Evolutionary conservation across 192 early-diverging fungal genomes (phyloP).

Genomic region (Kappamyces sp.): DNA sequence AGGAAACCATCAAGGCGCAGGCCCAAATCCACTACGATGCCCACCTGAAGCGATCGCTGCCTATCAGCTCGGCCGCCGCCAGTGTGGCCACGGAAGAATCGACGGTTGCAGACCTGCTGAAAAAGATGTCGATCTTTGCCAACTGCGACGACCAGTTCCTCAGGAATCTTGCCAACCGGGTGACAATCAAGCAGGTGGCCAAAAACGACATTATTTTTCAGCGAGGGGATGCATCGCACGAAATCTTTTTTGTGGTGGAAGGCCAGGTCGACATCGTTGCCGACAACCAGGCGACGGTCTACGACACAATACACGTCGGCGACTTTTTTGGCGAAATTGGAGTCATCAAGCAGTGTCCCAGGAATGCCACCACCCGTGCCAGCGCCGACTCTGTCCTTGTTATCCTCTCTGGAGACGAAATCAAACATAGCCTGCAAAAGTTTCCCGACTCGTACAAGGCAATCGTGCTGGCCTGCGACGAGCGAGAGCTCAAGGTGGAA

Average conservation of each 20-base stretch:
- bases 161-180: constrained; percentile 32
- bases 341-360: constrained; percentile 14
- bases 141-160: constrained; percentile 42
- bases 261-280: constrained; percentile 47
- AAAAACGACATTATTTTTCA: constrained; percentile 37
- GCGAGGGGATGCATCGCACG: constrained; percentile 38
- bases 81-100: constrained; percentile 2
- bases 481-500: no score
- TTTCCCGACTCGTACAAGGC: no score
- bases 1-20: constrained; percentile 27
- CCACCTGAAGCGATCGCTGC: constrained; percentile 33
- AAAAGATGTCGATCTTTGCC: constrained; percentile 40
- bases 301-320: constrained; percentile 40
- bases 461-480: no score
- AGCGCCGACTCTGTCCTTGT: no score
- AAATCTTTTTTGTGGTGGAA: constrained; percentile 50
- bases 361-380: no score
- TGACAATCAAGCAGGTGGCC: constrained; percentile 26
- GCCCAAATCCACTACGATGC: constrained; percentile 46
- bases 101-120: constrained; percentile 31
- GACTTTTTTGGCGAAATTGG: constrained; percentile 58
- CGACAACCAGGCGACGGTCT: constrained; percentile 40
- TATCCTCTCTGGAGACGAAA: no score
- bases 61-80: constrained; percentile 24
- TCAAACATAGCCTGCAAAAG: no score